Evolutionary conservation across 1,284 basidiomycete genomes (phyloP), one percentile per base, ranked within the genome.

Genomic region (Ustilago trichophora): DNA sequence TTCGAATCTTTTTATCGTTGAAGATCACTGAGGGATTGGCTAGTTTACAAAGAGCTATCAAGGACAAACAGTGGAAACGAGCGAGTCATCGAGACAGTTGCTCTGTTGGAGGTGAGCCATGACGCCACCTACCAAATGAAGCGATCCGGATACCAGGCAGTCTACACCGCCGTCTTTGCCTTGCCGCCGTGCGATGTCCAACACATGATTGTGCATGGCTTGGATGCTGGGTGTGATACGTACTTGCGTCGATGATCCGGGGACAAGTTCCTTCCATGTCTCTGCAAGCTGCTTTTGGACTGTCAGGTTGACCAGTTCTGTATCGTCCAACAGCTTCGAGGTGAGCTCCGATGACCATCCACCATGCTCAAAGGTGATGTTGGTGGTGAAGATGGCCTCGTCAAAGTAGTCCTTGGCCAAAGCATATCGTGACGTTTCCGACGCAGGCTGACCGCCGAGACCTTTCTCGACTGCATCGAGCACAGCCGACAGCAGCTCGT

Each of bases 61-160:
- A 21, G 55, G 38, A 3, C 48, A 26, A n/a, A 67, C 53, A 4
- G 67, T 65, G 19, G 67, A 64, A 3, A 67, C 46, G 43, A 79
- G 68, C n/a, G 52, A 51, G 8, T 77, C 65, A 35, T 80, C 77
- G 26, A 80, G 51, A 38, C 48, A 45, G 11, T 66, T 69, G 24
- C 56, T 52, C 16, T 74, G 59, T 33, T 76, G 67, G 46, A 81
- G 42, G 34, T 81, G 79, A 3, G 75, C 93, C 76, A 98, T 91
- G 9, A 95, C 85, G 2, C 96, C 96, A 19, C 96, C 96, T 6
- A 98, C 90, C 13, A 99, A 86, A 83, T 96, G 94, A 71, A 99
- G 82, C 82, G 93, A 97, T 4, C 96, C 96, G 2, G 91, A 87
- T 1, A 96, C 93, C 22, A 98, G 85, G 13, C 93, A 88, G 62